Evolutionary conservation across 768 basidiomycete genomes (phyloP).

Genomic region (Collybia sp.): DNA sequence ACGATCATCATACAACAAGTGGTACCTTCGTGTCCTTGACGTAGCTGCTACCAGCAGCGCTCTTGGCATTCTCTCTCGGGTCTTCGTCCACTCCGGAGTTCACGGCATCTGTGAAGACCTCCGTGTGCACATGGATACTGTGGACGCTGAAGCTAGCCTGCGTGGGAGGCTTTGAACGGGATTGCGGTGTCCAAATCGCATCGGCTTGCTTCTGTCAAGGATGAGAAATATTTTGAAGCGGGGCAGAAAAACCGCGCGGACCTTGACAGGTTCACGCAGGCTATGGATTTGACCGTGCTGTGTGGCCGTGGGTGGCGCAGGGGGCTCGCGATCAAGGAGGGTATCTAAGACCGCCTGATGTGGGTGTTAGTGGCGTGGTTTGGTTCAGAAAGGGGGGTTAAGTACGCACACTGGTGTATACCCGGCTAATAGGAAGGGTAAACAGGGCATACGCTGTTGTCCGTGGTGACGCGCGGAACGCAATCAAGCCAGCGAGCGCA

Average conservation of each 20-base stretch:
- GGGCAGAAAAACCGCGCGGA: too few species aligned
- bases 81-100: neutral
- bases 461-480: slow-evolving; percentile 17
- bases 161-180: neutral
- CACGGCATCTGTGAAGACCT: slow-evolving; percentile 6
- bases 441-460: slow-evolving; percentile 33
- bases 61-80: too few species aligned
- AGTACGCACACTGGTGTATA: slow-evolving; percentile 34
- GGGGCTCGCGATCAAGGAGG: slow-evolving; percentile 7
- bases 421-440: slow-evolving; percentile 31
- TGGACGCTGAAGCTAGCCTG: slow-evolving; percentile 14
- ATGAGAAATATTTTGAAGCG: neutral
- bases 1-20: too few species aligned
- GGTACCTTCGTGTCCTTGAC: too few species aligned
- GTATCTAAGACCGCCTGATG: slow-evolving; percentile 10
- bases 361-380: neutral
- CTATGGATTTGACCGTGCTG: too few species aligned
- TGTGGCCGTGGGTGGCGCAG: too few species aligned
- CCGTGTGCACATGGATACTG: slow-evolving; percentile 14
- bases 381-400: neutral
- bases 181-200: slow-evolving; percentile 8
- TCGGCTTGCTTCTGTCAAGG: neutral
- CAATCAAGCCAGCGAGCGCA: slow-evolving; percentile 26
- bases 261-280: too few species aligned
- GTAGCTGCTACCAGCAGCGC: too few species aligned